A percentile compares a stretch with the other conserved stretches of the same genome.
phyloP scores from a whole-genome alignment of 805 yeast genomes.

The Saccharomycopsis olivae region DNA sequence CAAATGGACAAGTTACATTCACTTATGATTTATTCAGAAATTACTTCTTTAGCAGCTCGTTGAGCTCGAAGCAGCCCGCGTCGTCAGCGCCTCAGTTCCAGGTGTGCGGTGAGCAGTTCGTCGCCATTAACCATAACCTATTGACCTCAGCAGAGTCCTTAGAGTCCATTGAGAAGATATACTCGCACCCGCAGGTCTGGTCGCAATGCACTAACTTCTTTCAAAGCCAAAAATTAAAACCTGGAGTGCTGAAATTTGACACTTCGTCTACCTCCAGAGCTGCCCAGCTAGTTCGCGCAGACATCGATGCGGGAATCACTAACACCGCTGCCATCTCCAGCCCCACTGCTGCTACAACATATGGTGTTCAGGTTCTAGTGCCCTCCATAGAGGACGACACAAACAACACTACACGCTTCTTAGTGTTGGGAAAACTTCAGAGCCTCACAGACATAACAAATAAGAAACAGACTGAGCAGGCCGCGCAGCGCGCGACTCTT shows the following conservation, averaged over 20 bases:
- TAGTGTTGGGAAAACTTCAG: no score
- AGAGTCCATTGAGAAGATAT: slow-evolving; percentile 41
- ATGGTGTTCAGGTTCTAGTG: slow-evolving; percentile 43
- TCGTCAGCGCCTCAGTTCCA: slow-evolving; percentile 27
- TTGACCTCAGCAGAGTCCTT: slow-evolving; percentile 37
- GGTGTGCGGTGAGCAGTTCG: slow-evolving; percentile 72
- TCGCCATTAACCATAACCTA: slow-evolving; percentile 71
- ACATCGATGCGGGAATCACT: slow-evolving; percentile 24
- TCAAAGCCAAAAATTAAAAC: slow-evolving; percentile 23
- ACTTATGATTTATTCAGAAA: slow-evolving; percentile 77
- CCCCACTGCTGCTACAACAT: slow-evolving; percentile 49
- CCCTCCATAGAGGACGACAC: slow-evolving; percentile 57
- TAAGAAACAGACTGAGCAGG: background rate
- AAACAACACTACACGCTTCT: slow-evolving; percentile 79
- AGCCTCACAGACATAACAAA: no score
- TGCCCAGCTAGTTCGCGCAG: slow-evolving; percentile 47
- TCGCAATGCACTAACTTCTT: slow-evolving; percentile 71
- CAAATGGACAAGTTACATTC: slow-evolving; percentile 86
- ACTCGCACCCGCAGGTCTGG: slow-evolving; percentile 98
- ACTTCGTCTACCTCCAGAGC: slow-evolving; percentile 78
- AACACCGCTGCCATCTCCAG: slow-evolving; percentile 66
- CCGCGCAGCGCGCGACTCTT: slow-evolving; percentile 33
- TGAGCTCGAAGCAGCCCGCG: background rate
- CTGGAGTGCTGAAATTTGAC: slow-evolving; percentile 44
- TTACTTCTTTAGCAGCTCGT: slow-evolving; percentile 31